Evolutionary conservation across 2,329 filamentous ascomycete genomes (phyloP).

Genomic region (Colletotrichum melonis): DNA sequence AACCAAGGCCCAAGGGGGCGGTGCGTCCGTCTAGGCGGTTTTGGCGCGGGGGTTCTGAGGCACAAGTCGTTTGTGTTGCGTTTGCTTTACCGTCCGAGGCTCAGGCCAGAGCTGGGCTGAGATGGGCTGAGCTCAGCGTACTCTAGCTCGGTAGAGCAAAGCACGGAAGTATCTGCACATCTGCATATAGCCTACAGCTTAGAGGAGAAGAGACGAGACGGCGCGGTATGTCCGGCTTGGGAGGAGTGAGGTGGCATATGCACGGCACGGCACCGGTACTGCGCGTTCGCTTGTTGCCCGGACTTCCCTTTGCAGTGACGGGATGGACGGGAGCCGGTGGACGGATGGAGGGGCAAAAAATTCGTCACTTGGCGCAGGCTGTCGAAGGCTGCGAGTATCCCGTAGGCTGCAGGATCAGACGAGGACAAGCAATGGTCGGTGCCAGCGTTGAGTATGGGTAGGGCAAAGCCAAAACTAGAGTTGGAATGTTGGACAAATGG

Average conservation of each 20-base stretch:
- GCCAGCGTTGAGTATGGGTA: neutral
- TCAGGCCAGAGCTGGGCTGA: too few relatives aligned
- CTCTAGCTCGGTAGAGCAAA: neutral
- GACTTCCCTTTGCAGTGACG: neutral
- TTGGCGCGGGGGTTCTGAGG: slow-evolving; percentile 19
- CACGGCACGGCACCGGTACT: neutral
- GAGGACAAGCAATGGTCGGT: too few relatives aligned
- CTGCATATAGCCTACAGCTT: neutral
- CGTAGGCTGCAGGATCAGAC: too few relatives aligned
- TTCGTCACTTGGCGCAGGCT: too few relatives aligned
- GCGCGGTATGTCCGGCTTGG: neutral
- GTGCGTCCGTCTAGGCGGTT: neutral
- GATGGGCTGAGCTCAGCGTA: too few relatives aligned
- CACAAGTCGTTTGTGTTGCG: slow-evolving; percentile 16
- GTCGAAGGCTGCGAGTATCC: too few relatives aligned
- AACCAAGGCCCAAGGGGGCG: neutral
- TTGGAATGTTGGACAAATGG: neutral
- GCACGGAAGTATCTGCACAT: neutral
- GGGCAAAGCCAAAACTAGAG: neutral
- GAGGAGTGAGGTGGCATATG: neutral
- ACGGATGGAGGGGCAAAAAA: neutral
- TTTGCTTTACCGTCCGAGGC: slow-evolving; percentile 1
- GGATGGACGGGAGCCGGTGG: neutral
- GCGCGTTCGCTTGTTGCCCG: neutral
- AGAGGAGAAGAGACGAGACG: slow-evolving; percentile 13